Conservation (phyloP, 345 rosid genomes). For the Syzygium aqueum region DNA sequence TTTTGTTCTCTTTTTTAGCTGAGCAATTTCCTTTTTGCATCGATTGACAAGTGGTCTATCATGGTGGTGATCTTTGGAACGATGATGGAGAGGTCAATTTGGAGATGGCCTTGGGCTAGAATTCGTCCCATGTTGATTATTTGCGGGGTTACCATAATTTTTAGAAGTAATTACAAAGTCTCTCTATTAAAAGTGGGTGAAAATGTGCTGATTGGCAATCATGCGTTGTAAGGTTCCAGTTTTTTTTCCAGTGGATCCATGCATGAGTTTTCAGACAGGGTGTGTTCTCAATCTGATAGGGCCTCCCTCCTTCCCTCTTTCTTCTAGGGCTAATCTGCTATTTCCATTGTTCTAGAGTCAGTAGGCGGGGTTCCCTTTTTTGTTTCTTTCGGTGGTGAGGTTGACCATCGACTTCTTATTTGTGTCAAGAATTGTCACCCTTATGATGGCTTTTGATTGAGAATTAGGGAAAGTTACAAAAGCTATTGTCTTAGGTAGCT, state of each 20-base stretch:
- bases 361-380: neutral
- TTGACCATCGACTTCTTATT: neutral
- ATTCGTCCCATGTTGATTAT: neutral
- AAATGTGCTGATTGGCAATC: neutral
- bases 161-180: neutral
- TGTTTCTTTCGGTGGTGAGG: neutral
- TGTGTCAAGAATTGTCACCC: neutral
- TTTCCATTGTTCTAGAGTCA: neutral
- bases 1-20: neutral
- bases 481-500: neutral
- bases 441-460: neutral
- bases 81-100: neutral
- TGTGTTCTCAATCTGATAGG: neutral
- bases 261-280: neutral
- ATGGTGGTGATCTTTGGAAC: neutral
- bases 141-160: neutral
- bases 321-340: neutral
- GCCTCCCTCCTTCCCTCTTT: neutral
- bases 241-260: neutral
- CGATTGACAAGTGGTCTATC: neutral
- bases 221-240: neutral
- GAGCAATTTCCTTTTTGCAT: neutral
- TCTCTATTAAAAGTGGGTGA: neutral
- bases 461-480: neutral
- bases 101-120: neutral